A percentile compares a stretch with the other conserved stretches of the same genome.
Evolutionary conservation across 495 filamentous ascomycete species (phyloP).

Genomic region (Penicillium cinerascens): DNA sequence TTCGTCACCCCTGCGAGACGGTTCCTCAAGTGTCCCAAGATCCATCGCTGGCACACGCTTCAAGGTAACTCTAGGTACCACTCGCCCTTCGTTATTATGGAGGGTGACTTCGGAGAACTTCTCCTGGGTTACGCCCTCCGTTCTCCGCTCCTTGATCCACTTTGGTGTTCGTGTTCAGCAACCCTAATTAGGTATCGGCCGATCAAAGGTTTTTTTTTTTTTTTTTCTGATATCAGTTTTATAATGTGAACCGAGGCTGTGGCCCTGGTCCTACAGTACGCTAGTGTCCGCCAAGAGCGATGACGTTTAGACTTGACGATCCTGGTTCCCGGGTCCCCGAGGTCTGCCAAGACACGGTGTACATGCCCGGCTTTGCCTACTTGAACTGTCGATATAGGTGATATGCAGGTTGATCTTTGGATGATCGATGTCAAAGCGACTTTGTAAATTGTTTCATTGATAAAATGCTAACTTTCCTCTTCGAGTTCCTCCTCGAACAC

Average conservation of each 20-base stretch:
- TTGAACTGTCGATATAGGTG: neutral
- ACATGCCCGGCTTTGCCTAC: neutral
- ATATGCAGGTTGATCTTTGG: neutral
- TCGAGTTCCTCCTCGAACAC: constrained; percentile 33
- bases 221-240: constrained; percentile 14
- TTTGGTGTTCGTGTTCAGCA: neutral
- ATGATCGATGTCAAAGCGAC: too few relatives aligned
- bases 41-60: neutral
- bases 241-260: neutral
- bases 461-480: neutral
- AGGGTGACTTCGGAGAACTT: constrained; percentile 12
- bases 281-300: constrained; percentile 2
- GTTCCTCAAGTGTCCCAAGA: neutral
- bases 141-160: neutral
- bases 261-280: neutral
- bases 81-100: neutral
- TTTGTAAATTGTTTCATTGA: neutral
- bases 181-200: neutral
- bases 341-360: constrained; percentile 6
- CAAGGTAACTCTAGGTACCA: constrained; percentile 8
- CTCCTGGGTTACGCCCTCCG: neutral
- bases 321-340: constrained; percentile 18
- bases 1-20: neutral
- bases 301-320: constrained; percentile 19
- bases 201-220: neutral